Conservation (phyloP, 2,329 filamentous ascomycete species). For the Fusarium aywerte region DNA sequence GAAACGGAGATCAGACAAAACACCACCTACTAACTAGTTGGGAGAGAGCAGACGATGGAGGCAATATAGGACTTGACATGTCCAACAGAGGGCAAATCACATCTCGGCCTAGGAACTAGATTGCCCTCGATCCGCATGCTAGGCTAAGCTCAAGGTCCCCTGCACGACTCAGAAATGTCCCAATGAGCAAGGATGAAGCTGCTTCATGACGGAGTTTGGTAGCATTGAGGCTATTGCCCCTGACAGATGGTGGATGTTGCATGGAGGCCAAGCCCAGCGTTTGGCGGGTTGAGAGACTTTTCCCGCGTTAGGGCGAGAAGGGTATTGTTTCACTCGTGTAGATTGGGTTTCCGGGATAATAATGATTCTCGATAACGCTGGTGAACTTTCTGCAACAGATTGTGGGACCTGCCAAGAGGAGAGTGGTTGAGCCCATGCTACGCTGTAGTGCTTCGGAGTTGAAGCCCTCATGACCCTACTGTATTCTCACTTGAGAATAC, state of each 20-base stretch:
- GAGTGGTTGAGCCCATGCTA: not conserved
- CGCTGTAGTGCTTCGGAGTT: not conserved
- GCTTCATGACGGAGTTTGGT: slow-evolving; percentile 37
- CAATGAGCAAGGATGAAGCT: slow-evolving; percentile 30
- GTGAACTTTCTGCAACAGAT: slow-evolving; percentile 8
- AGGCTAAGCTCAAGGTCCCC: slow-evolving; percentile 14
- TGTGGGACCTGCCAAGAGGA: not conserved
- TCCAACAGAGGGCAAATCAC: slow-evolving; percentile 30
- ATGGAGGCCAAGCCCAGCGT: slow-evolving; percentile 30
- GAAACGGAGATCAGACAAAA: slow-evolving; percentile 32
- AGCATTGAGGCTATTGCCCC: slow-evolving; percentile 31
- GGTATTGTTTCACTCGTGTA: slow-evolving; percentile 34
- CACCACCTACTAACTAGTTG: slow-evolving; percentile 13
- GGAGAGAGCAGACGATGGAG: slow-evolving; percentile 17
- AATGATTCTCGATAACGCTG: slow-evolving; percentile 1
- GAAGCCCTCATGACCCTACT: not conserved
- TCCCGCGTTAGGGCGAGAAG: slow-evolving; percentile 35
- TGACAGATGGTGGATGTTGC: slow-evolving; percentile 25
- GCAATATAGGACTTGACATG: slow-evolving; percentile 37
- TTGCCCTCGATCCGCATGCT: slow-evolving; percentile 12
- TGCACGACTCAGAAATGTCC: slow-evolving; percentile 27
- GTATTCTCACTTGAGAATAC: not conserved
- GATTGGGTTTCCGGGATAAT: slow-evolving; percentile 22
- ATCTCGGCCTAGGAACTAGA: slow-evolving; percentile 29
- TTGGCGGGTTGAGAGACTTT: slow-evolving; percentile 22